Base-by-base conservation (phyloP, 2,329 filamentous ascomycete species). In the Trichoderma citrinoviride region DNA sequence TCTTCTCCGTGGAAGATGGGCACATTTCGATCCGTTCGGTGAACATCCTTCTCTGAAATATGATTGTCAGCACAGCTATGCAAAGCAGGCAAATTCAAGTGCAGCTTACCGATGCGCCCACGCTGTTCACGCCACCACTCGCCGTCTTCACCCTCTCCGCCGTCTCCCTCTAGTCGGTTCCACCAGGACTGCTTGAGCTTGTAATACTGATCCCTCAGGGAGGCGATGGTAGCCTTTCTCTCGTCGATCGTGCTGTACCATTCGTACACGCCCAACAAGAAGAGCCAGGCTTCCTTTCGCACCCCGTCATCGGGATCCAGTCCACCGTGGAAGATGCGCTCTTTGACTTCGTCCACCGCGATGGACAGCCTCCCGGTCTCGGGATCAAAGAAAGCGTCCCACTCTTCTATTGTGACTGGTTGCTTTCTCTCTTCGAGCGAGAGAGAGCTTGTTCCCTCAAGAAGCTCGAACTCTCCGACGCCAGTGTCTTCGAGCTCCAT, bases 91-190 rank as follows among this genome's bases (percentile, higher is more conserved):
- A 44, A 19, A 1, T 3, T 23, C n/a, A 14, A 15, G 15, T 19
- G 12, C 58, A 61, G 77, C 88, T 80, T 87, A 97, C 94, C 94
- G 77, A 99, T 99, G 68, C 95, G 86, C 67, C 87, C 89, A 75
- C 90, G 91, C 76, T 99, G 95, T 77, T 99, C 95, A 68, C 93
- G 89, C 94, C 94, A 99, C 89, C 93, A 97, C 73, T 99, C 96
- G 27, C 90, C 90, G 70, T 94, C 87, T 69, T 97, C 91, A 3
- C 88, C 83, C 27, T 92, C 88, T 1, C 90, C 89, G 33, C 91
- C 87, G 15, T 93, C 87, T 64, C 97, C 93, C 2, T 95, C 85
- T 71, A 97, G 88, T 43, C 90, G 85, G 77, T 98, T 93, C 96
- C 96, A 99, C 96, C 95, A 99, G 0, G 90, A 85, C 6, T 90